phyloP scores from a whole-genome alignment of 805 yeast genomes.

The Metschnikowia anglica region DNA sequence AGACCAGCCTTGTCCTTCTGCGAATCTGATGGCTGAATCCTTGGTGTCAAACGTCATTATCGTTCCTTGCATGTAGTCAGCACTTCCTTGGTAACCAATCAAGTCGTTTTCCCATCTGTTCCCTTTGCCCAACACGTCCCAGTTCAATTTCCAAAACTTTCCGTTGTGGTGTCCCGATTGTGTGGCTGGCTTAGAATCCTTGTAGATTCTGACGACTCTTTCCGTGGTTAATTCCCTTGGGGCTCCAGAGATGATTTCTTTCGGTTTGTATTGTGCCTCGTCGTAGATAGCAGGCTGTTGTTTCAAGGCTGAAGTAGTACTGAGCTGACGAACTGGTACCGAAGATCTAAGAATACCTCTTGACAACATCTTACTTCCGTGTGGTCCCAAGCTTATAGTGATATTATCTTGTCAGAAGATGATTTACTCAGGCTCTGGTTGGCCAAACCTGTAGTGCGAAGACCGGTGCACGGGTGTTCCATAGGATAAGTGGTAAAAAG shows the following conservation, averaged over 20 bases:
- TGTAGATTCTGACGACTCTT: constrained; percentile 73
- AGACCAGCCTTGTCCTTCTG: constrained; percentile 83
- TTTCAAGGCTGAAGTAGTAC: constrained; percentile 18
- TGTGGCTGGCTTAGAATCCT: constrained; percentile 77
- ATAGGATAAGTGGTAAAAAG: neutral
- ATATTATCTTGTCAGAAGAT: neutral
- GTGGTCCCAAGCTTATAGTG: neutral
- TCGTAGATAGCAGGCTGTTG: constrained; percentile 30
- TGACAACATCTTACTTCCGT: constrained; percentile 22
- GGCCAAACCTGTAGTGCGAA: constrained; percentile 18
- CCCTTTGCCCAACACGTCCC: constrained; percentile 76
- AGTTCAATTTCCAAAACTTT: constrained; percentile 70
- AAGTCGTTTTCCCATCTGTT: constrained; percentile 89
- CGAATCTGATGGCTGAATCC: constrained; percentile 77
- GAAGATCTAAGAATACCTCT: constrained; percentile 24
- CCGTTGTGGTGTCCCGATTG: constrained; percentile 66
- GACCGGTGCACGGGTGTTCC: constrained; percentile 14
- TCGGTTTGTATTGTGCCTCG: constrained; percentile 35
- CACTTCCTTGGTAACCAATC: constrained; percentile 79
- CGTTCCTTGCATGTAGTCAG: constrained; percentile 82
- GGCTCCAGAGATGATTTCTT: constrained; percentile 71
- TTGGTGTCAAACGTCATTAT: constrained; percentile 68
- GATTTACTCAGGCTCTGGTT: constrained; percentile 19
- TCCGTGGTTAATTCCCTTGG: constrained; percentile 60
- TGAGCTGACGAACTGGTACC: constrained; percentile 27